Base-by-base conservation (phyloP, 2,329 filamentous ascomycete species). In the Cadophora luteo-olivacea region DNA sequence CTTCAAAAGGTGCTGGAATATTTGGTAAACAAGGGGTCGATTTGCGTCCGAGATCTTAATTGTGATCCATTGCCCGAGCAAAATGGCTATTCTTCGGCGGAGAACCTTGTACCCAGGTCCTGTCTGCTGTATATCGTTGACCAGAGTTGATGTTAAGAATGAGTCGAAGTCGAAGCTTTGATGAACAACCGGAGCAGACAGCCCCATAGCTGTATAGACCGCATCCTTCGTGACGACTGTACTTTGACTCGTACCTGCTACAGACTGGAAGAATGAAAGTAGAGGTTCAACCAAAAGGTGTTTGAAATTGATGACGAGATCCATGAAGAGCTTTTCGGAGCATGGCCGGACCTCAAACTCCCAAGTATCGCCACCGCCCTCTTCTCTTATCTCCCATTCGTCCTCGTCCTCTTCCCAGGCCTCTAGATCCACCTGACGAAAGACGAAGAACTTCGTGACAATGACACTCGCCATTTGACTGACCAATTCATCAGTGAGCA, bases 391-490 rank as follows among this genome's bases (percentile, higher is more conserved):
- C 79, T 97, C 95, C 94, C 96, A 99, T 65, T 97, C 94, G 78
- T 99, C 93, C 0, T 95, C 93, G 68, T 97, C 94, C 76, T 97
- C 91, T 77, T 97, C 91, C 96, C 96, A 99, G 68, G 93, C 91
- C 70, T 93, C 89, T 0, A 98, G 86, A 79, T 99, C 96, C 63
- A 89, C 89, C 68, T 91, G 87, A 41, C 93, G 89, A 79, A 98
- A 96, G 48, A 96, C 87, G 78, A 99, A 96, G 73, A 97, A 93
- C 74, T 91, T 90, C 0, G 92, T 93, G 63, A 99, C 92, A 66
- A 97, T 89, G 14, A 91, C 84, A 72, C 96, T 93, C 78, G 96
- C 93, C 73, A 97, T 91, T 72, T 94, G 89, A 19, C 91, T 84
- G 2, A 97, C 89, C 68, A 97, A 87, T 0, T 91, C 87, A 45